Base-by-base conservation (phyloP, 1,139 yeast genomes). In the Wickerhamomyces sp. region DNA sequence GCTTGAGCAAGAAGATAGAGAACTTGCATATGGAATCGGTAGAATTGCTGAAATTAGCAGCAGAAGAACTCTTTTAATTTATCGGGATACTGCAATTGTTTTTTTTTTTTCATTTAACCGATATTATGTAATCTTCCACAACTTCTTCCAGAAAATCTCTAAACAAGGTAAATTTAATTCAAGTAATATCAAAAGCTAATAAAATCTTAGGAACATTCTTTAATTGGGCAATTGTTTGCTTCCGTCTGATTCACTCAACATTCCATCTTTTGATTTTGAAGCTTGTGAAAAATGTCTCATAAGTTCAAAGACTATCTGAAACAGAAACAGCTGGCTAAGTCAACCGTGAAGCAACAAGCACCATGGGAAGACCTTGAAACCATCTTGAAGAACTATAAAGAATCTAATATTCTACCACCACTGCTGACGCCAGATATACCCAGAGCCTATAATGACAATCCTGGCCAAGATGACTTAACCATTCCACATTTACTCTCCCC, bases 1-100 rank as follows among this genome's bases (percentile, higher is more conserved):
- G 43, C 1, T 56, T 73, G 2, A 51, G 65, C 8, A 81, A 82
- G 46, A 59, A 60, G 22, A 59, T 74, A 6, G 58, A 57, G 13
- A 72, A 73, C 50, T 61, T 67, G 35, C 67, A 63, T 15, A 67
- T 63, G 44, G 40, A 60, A 13, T 62, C 64, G 1, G 41, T 35
- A 5, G 74, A 75, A 33, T 43, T 76, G 3, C 52, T 78, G 26
- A 50, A 60, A 18, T 17, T 57, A 12, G 65, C 58, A 0, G 48
- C 44, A 6, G 36, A 38, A 7, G n/a, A 31, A 32, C 33, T 46
- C 13, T 14, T 45, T 6, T 26, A 34, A 20, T 12, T 10, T 8
- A 24, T 5, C 7, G 13, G 10, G 8, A 24, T 12, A 8, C n/a
- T 12, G n/a, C 13, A 5, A 24, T 12, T 7, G 7, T 8, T 12